A percentile compares a stretch with the other conserved stretches of the same genome.
These are phyloP conservation scores for Penicillium sp. DNA, from an alignment of 2,329 filamentous ascomycete genomes.

Conservation along the genomic window DNA sequence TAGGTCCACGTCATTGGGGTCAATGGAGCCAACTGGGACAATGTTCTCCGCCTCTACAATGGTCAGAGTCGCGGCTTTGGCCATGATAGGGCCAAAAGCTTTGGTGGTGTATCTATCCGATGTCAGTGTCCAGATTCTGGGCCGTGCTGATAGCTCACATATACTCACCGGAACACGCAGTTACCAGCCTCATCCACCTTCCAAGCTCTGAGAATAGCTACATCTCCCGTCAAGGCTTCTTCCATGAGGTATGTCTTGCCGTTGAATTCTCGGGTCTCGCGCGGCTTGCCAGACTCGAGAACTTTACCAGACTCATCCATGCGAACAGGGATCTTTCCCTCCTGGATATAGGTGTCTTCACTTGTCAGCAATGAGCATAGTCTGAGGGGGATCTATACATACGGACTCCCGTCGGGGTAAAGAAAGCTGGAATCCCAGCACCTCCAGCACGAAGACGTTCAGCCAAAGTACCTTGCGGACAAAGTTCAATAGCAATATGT, in stretches of 20 bases:
- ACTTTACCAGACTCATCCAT: conserved; percentile 81
- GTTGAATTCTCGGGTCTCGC: conserved; percentile 71
- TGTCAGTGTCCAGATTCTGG: background rate
- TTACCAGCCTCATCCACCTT: conserved; percentile 77
- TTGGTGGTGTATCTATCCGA: conserved; percentile 63
- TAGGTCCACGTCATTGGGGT: conserved; percentile 72
- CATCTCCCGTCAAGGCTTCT: conserved; percentile 71
- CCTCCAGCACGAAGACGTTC: conserved; percentile 66
- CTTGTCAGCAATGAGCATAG: background rate
- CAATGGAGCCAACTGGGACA: conserved; percentile 70
- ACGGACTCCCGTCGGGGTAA: conserved; percentile 71
- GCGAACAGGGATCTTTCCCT: conserved; percentile 63
- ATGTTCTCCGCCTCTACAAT: conserved; percentile 87
- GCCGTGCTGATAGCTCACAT: background rate
- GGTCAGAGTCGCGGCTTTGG: conserved; percentile 72
- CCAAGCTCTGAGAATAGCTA: conserved; percentile 73
- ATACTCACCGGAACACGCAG: conserved; percentile 67
- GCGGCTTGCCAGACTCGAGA: conserved; percentile 64
- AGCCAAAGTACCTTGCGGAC: conserved; percentile 62
- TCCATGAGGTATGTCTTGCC: conserved; percentile 76
- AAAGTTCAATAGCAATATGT: conserved; percentile 72
- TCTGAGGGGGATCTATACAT: conserved; percentile 32
- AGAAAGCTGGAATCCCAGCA: conserved; percentile 77
- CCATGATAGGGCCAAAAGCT: conserved; percentile 74
- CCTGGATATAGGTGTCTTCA: conserved; percentile 39